Base-by-base conservation (phyloP, 2,329 filamentous ascomycete genomes). In the Colletotrichum destructivum region DNA sequence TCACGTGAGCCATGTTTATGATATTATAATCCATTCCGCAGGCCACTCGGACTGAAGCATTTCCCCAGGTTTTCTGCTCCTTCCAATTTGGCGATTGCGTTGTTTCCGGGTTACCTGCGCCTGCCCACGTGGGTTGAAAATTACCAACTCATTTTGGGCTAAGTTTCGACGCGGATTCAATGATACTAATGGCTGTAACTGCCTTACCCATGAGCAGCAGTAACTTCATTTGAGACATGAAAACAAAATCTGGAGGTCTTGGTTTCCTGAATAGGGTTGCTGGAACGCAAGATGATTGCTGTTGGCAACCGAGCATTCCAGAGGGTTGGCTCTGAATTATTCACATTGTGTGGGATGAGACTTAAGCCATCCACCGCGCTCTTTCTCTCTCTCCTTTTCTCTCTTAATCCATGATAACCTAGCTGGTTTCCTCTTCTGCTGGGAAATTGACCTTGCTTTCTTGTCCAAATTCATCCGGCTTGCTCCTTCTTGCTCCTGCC, bases 221-320 rank as follows among this genome's bases (percentile, higher is more conserved):
- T 26, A 26, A 47, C 9, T 9, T 16, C 9, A 15, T 64, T 26
- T 51, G 40, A 72, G 54, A 69, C 59, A 69, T 18, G 23, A 64
- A 23, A 69, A 60, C 42, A 72, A 69, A 55, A 21, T 44, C 16
- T 9, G 8, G 8, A 42, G 11, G 18, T 26, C 11, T 60, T 31
- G 38, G 38, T 62, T 42, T 42, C 65, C 26, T 1, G 26, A 40
- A 56, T 35, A 12, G 13, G n/a, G 12, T 4, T 13, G 1, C 11
- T 64, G 69, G 69, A 72, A 72, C 54, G 65, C 13, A 4, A 8
- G 44, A 52, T 69, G 21, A 72, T 72, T 69, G 66, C 69, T 69
- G 54, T 11, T 62, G 65, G 59, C 46, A 69, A 72, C 40, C 21
- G 5, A 16, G 9, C 59, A 72, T 72, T 72, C 69, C 69, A 11